Evolutionary conservation across 768 basidiomycete genomes (phyloP).

Genomic region (Mycena venus): DNA sequence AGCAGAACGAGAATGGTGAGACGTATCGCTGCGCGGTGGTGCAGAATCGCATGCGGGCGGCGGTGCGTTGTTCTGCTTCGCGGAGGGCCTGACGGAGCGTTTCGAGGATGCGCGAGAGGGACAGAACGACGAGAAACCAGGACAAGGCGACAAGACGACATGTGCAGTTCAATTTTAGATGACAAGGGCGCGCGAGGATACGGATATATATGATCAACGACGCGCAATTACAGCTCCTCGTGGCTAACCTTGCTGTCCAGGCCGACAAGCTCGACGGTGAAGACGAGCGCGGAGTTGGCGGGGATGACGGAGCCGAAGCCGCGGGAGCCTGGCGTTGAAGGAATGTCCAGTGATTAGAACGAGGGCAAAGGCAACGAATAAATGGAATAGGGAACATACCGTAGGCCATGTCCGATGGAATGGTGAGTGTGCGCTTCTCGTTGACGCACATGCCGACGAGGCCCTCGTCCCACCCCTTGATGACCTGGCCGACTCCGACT

Average conservation of each 20-base stretch:
- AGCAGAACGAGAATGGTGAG: slow-evolving; percentile 16
- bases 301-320: slow-evolving; percentile 87
- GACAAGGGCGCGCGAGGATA: background rate
- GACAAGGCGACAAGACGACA: no score
- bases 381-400: slow-evolving; percentile 63
- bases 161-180: background rate
- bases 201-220: no score
- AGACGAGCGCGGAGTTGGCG: slow-evolving; percentile 82
- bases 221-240: slow-evolving; percentile 65
- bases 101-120: no score
- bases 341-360: no score
- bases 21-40: slow-evolving; percentile 7
- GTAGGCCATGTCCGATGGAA: slow-evolving; percentile 85
- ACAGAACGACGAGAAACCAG: no score
- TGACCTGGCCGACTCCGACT: slow-evolving; percentile 89
- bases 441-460: slow-evolving; percentile 87
- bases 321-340: slow-evolving; percentile 64
- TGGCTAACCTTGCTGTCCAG: slow-evolving; percentile 62
- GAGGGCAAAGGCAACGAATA: background rate
- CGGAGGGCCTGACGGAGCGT: background rate
- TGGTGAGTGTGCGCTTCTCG: slow-evolving; percentile 92
- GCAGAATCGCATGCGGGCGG: slow-evolving; percentile 7
- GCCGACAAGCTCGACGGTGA: slow-evolving; percentile 87
- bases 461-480: slow-evolving; percentile 89
- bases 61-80: slow-evolving; percentile 2